These are phyloP conservation scores for Dacryopinax spathularia DNA, from an alignment of 768 basidiomycete species.

Conservation along the genomic window DNA sequence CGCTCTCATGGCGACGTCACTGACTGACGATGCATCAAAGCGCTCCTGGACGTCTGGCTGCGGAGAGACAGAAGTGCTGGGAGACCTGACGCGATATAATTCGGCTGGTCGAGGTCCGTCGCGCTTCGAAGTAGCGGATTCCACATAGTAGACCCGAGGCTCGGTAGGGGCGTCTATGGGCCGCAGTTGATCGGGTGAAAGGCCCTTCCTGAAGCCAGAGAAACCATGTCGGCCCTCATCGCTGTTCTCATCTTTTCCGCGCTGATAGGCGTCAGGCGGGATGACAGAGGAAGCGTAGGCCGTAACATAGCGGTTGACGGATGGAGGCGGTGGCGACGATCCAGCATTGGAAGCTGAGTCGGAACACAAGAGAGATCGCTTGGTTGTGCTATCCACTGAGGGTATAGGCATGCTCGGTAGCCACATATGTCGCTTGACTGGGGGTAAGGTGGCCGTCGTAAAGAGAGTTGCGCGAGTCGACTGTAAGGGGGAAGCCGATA, in stretches of 20 bases:
- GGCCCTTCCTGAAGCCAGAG: neutral
- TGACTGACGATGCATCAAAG: neutral
- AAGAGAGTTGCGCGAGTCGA: neutral
- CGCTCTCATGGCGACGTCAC: neutral
- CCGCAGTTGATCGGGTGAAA: neutral
- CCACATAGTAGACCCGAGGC: neutral
- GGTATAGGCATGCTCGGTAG: neutral
- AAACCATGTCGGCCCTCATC: neutral
- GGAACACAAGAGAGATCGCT: neutral
- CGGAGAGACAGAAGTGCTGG: neutral
- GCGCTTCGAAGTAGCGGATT: neutral
- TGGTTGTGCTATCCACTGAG: neutral
- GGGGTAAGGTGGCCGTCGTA: neutral
- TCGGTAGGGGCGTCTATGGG: neutral
- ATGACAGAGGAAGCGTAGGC: neutral
- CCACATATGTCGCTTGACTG: neutral
- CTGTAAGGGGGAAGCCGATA: neutral
- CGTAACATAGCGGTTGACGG: neutral
- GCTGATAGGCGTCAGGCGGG: neutral
- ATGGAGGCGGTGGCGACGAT: neutral
- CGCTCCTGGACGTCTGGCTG: neutral
- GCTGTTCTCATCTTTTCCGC: neutral
- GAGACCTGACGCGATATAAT: neutral
- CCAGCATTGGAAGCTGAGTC: neutral
- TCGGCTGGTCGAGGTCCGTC: neutral